phyloP scores from a whole-genome alignment of 768 basidiomycete genomes.

The Amanita rubescens region DNA sequence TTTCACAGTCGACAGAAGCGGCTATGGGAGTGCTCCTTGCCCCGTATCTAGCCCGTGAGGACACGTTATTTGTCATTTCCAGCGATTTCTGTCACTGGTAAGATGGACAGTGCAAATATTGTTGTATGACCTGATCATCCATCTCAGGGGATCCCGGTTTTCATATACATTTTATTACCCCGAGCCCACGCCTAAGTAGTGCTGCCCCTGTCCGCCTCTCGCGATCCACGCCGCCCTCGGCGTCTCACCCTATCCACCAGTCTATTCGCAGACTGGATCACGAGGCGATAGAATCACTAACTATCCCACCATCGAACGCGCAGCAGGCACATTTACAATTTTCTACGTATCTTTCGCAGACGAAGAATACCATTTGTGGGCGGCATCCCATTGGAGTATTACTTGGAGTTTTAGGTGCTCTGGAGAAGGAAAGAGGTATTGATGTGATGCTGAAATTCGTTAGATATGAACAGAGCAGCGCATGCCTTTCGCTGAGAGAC shows the following conservation, averaged over 20 bases:
- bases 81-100: constrained; percentile 99
- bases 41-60: constrained; percentile 67
- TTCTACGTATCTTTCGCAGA: constrained; percentile 56
- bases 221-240: constrained; percentile 29
- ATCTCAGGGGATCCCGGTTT: constrained; percentile 71
- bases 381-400: constrained; percentile 93
- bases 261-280: constrained; percentile 83
- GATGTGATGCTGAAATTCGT: constrained; percentile 66
- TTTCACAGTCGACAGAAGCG: constrained; percentile 51
- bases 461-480: constrained; percentile 88
- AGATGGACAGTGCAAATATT: constrained; percentile 14
- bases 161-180: constrained; percentile 86
- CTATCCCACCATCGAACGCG: constrained; percentile 46
- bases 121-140: neutral
- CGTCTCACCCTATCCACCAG: constrained; percentile 63
- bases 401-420: constrained; percentile 59
- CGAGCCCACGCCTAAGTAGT: constrained; percentile 40
- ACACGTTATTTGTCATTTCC: constrained; percentile 86
- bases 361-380: constrained; percentile 96
- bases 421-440: constrained; percentile 37
- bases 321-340: constrained; percentile 54
- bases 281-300: constrained; percentile 74
- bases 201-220: constrained; percentile 44
- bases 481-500: constrained; percentile 57
- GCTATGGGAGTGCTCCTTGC: constrained; percentile 67